Evolutionary conservation across 2,329 filamentous ascomycete genomes (phyloP), one percentile per base, ranked within the genome.

Genomic region (Hypomyces rosellus): DNA sequence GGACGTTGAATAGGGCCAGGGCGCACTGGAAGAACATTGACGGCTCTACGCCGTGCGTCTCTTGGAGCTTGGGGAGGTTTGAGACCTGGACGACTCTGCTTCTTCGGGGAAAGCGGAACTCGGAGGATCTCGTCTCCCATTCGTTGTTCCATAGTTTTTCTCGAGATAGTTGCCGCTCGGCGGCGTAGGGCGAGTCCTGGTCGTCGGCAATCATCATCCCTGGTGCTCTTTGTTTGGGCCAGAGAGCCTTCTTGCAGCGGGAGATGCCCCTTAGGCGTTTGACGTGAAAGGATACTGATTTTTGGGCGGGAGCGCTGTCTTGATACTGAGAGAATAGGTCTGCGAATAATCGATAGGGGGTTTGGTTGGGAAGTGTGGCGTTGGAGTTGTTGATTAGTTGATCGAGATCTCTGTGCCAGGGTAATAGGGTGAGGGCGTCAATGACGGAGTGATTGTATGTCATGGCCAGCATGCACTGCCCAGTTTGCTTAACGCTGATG

Each of bases 361-460:
- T 65, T 12, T 60, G 45, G 4, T 49, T 43, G 2, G 63, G 58
- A 2, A 60, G 49, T 0, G 52, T n/a, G 1, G 51, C 22, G 4
- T 57, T 48, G 4, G 48, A 18, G 36, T 63, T 51, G 33, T 54
- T 46, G 5, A 70, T 60, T 34, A 63, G 57, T 4, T 55, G 59
- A 47, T 66, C 63, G 2, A 70, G 57, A 41, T 70, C 64, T 37
- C 61, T 59, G 34, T 67, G 60, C 59, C 61, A 66, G 4, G 64
- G 57, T 12, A 63, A 55, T 7, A 70, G 54, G 1, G 61, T 65
- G 41, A 69, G 40, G 13, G 64, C 67, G 51, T 70, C 68, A 22
- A 68, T 59, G 36, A 65, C 54, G 39, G 65, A 66, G 52, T 70
- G 68, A 48, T 63, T 69, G 45, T 65, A 67, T 0, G 61, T 65